Conservation (phyloP, 2,329 filamentous ascomycete species). For the Neonectria magnoliae region DNA sequence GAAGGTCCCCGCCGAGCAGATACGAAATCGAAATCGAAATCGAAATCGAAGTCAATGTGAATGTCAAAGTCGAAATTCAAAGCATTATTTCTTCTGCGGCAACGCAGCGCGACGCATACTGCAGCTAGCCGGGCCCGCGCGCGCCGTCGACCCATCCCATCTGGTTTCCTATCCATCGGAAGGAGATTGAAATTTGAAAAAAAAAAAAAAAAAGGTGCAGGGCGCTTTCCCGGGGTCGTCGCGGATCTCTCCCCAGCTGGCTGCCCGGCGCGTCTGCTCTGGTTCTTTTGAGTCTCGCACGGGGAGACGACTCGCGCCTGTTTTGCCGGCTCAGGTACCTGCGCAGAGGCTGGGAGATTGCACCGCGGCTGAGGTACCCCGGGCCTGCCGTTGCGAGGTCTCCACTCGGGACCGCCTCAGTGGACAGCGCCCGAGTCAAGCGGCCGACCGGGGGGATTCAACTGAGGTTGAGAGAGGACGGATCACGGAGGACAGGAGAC, state of each 20-base stretch:
- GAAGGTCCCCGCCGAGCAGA: constrained; percentile 1
- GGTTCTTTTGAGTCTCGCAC: not conserved
- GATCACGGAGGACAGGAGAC: constrained; percentile 6
- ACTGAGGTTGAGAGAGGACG: constrained; percentile 9
- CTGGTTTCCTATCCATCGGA: not conserved
- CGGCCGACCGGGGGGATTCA: constrained; percentile 9
- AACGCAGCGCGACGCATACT: constrained; percentile 7
- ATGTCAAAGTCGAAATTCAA: too few relatives aligned
- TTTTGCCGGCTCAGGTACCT: constrained; percentile 27
- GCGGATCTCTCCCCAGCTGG: not conserved
- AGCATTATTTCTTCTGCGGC: not conserved
- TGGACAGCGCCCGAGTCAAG: constrained; percentile 41
- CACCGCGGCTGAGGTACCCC: constrained; percentile 34
- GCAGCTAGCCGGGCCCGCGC: constrained; percentile 7
- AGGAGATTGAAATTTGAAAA: constrained; percentile 14
- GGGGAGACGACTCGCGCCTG: constrained; percentile 9
- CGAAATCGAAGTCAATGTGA: not conserved
- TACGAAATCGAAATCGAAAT: constrained; percentile 3
- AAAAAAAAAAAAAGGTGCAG: not conserved
- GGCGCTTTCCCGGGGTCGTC: not conserved
- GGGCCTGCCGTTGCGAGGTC: constrained; percentile 32
- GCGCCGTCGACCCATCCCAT: constrained; percentile 23
- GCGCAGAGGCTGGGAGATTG: constrained; percentile 41
- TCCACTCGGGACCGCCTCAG: constrained; percentile 35
- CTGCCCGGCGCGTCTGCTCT: not conserved